A percentile compares a stretch with the other conserved stretches of the same genome.
Evolutionary conservation across 2,329 filamentous ascomycete species (phyloP).

Genomic region (Escovopsis sp.): DNA sequence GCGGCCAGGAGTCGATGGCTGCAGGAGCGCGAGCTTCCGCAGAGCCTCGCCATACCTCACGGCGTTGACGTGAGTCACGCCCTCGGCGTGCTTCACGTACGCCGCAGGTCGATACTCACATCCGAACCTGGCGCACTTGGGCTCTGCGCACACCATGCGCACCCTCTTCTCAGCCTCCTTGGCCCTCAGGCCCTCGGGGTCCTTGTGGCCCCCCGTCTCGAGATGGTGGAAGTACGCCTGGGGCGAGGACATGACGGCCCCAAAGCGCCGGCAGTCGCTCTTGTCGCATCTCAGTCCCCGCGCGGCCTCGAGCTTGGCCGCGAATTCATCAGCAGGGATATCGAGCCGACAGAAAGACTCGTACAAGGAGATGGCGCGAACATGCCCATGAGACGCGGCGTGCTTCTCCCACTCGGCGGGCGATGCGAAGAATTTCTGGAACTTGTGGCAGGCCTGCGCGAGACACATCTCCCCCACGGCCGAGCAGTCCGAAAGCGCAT

Average conservation of each 20-base stretch:
- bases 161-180: background rate
- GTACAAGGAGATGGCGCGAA: constrained; percentile 4
- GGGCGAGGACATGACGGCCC: constrained; percentile 1
- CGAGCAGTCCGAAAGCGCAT: background rate
- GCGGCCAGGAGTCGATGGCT: background rate
- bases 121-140: background rate
- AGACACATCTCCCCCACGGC: constrained; percentile 4
- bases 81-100: background rate
- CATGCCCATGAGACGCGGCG: constrained; percentile 3
- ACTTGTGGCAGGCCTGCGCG: constrained; percentile 7
- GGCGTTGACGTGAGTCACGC: background rate
- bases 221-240: constrained; percentile 1
- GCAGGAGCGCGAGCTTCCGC: background rate
- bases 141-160: background rate
- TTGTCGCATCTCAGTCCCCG: constrained; percentile 8
- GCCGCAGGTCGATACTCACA: background rate
- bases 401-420: constrained; percentile 8
- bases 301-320: constrained; percentile 9
- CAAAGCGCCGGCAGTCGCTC: constrained; percentile 5
- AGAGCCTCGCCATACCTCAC: background rate
- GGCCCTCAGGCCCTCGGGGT: rapidly evolving
- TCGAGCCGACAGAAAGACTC: constrained; percentile 1
- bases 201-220: background rate
- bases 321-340: background rate
- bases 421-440: constrained; percentile 3